phyloP scores from a whole-genome alignment of 805 yeast genomes.

The Yarrowia osloensis region DNA sequence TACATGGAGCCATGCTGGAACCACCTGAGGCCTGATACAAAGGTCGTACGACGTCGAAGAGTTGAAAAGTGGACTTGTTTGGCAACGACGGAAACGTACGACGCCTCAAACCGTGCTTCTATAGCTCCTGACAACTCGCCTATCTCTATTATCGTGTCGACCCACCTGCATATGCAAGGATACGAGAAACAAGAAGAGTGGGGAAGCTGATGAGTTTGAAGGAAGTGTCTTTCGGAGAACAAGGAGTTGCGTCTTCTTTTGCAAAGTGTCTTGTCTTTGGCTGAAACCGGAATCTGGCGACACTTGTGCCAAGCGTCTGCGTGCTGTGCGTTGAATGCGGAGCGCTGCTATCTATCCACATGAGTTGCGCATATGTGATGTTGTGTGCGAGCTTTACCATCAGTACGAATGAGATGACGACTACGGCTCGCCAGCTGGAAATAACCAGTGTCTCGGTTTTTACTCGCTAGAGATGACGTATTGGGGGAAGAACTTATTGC shows the following conservation, averaged over 20 bases:
- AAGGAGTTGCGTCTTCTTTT: not conserved
- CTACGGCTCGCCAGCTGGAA: no score
- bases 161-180: conserved; percentile 16
- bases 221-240: not conserved
- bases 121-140: not conserved
- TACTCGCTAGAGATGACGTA: not conserved
- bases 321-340: not conserved
- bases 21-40: no score
- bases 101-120: not conserved
- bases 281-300: not conserved
- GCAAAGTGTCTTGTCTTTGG: not conserved
- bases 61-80: no score
- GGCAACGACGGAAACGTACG: not conserved
- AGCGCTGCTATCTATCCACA: not conserved
- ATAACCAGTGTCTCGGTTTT: no score
- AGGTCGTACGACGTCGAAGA: no score
- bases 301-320: not conserved
- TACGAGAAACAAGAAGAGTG: conserved; percentile 1
- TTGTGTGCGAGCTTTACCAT: no score
- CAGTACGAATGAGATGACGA: no score
- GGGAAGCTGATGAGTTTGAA: not conserved
- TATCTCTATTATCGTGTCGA: not conserved
- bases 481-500: not conserved
- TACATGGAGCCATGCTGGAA: no score
- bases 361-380: not conserved